phyloP scores from a whole-genome alignment of 1,284 basidiomycete species.

The Volvariella surrecta region DNA sequence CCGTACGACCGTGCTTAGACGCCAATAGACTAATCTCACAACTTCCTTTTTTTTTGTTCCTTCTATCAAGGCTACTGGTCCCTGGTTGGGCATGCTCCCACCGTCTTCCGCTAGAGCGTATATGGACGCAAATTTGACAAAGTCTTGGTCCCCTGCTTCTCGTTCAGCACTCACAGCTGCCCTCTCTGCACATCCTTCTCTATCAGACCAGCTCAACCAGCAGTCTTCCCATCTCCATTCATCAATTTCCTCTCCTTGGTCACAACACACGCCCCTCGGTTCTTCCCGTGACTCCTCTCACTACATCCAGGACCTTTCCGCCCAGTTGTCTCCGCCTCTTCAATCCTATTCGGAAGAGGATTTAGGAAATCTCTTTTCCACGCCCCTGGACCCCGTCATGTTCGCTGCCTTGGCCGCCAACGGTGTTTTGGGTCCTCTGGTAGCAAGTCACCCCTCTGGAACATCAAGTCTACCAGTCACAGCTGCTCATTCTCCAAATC shows the following conservation, averaged over 20 bases:
- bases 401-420: slow-evolving; percentile 53
- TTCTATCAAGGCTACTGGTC: not conserved
- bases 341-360: slow-evolving; percentile 30
- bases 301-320: slow-evolving; percentile 5
- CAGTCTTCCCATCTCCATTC: slow-evolving; percentile 10
- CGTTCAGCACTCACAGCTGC: slow-evolving; percentile 9
- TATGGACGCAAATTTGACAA: slow-evolving; percentile 9
- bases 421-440: slow-evolving; percentile 35
- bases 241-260: slow-evolving; percentile 13
- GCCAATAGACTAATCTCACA: too few species aligned
- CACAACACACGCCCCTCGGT: slow-evolving; percentile 9
- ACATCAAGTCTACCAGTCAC: slow-evolving; percentile 11
- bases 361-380: slow-evolving; percentile 48
- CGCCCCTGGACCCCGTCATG: slow-evolving; percentile 46
- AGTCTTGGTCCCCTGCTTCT: slow-evolving; percentile 11
- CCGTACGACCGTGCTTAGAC: too few species aligned
- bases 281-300: slow-evolving; percentile 9
- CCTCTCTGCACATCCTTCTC: slow-evolving; percentile 6
- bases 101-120: slow-evolving; percentile 8
- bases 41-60: not conserved
- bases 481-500: slow-evolving; percentile 12
- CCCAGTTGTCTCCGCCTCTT: slow-evolving; percentile 18
- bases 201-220: slow-evolving; percentile 10
- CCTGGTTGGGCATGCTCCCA: slow-evolving; percentile 8
- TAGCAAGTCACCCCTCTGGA: slow-evolving; percentile 6